These are phyloP conservation scores for Trichomonascaceae sp. DNA, from an alignment of 1,139 yeast genomes.

Conservation along the genomic window DNA sequence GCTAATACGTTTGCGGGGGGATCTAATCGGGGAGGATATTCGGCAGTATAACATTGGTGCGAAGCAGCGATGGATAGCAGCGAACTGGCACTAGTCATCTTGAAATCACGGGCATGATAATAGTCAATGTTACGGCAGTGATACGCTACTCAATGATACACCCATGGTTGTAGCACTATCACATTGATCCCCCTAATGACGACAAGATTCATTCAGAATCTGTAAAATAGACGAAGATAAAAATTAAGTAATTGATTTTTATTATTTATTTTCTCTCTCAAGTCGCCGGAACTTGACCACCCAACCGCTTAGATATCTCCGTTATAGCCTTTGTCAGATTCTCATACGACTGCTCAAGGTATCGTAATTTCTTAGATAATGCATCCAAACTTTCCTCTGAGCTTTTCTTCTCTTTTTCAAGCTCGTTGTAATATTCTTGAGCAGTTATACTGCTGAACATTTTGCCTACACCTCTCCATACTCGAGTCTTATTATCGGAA, in stretches of 20 bases:
- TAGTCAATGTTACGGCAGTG: too few relatives aligned
- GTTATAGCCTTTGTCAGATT: slow-evolving; percentile 63
- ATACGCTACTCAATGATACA: too few relatives aligned
- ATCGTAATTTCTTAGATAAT: slow-evolving; percentile 61
- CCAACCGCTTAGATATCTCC: slow-evolving; percentile 24
- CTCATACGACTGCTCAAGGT: slow-evolving; percentile 70
- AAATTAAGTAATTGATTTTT: background rate
- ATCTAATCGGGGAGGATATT: slow-evolving; percentile 75
- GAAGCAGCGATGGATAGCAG: too few relatives aligned
- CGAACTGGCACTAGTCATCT: too few relatives aligned
- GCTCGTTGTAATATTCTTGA: slow-evolving; percentile 42
- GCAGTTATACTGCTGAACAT: slow-evolving; percentile 41
- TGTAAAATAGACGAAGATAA: background rate
- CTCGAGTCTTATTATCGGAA: slow-evolving; percentile 37
- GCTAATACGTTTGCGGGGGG: slow-evolving; percentile 72
- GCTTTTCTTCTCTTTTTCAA: slow-evolving; percentile 48
- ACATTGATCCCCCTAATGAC: too few relatives aligned
- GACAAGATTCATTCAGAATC: background rate
- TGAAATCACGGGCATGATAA: too few relatives aligned
- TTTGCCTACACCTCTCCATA: slow-evolving; percentile 86
- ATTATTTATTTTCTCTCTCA: slow-evolving; percentile 6
- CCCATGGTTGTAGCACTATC: too few relatives aligned
- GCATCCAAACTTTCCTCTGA: slow-evolving; percentile 55
- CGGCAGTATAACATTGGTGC: slow-evolving; percentile 58
- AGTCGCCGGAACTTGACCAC: background rate